Percentiles rank a stretch among this genome's conserved stretches.
Evolutionary conservation across 2,329 filamentous ascomycete genomes (phyloP).

Genomic region (Alternaria sp.): DNA sequence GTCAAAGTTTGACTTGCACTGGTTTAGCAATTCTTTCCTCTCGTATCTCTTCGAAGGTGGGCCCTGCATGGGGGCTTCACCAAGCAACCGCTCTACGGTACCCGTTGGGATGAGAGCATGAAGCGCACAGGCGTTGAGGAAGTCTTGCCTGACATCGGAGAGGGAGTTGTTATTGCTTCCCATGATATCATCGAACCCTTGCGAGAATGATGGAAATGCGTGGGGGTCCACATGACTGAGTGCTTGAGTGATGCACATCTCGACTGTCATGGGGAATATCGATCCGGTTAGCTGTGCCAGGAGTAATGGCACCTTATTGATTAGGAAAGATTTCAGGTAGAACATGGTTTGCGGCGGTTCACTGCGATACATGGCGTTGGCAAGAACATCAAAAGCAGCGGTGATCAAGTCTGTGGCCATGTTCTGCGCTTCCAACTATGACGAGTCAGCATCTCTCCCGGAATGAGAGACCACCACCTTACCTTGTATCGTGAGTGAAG

Average conservation of each 20-base stretch:
- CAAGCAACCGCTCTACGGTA: constrained; percentile 80
- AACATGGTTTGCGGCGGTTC: constrained; percentile 70
- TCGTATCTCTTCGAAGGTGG: constrained; percentile 77
- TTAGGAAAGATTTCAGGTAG: constrained; percentile 84
- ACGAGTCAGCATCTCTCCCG: constrained; percentile 39
- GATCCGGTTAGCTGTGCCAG: constrained; percentile 66
- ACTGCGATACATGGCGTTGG: constrained; percentile 81
- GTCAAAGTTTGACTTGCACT: constrained; percentile 80
- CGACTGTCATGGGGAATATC: constrained; percentile 68
- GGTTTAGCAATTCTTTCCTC: constrained; percentile 79
- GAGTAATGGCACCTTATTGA: constrained; percentile 74
- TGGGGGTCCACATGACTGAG: constrained; percentile 70
- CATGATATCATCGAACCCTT: constrained; percentile 67
- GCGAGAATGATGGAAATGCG: constrained; percentile 70
- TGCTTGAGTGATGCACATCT: constrained; percentile 72
- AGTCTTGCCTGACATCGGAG: constrained; percentile 78
- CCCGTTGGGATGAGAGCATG: constrained; percentile 83
- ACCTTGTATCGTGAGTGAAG: constrained; percentile 86
- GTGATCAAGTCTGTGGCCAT: constrained; percentile 84
- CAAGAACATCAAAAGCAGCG: constrained; percentile 87
- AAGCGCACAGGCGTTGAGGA: constrained; percentile 88
- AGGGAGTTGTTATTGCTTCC: constrained; percentile 65
- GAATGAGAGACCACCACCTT: constrained; percentile 14
- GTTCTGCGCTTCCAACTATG: constrained; percentile 76
- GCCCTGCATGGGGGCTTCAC: constrained; percentile 83